Conservation (phyloP, 495 filamentous ascomycete genomes). For the Hypomontagnella monticulosa region DNA sequence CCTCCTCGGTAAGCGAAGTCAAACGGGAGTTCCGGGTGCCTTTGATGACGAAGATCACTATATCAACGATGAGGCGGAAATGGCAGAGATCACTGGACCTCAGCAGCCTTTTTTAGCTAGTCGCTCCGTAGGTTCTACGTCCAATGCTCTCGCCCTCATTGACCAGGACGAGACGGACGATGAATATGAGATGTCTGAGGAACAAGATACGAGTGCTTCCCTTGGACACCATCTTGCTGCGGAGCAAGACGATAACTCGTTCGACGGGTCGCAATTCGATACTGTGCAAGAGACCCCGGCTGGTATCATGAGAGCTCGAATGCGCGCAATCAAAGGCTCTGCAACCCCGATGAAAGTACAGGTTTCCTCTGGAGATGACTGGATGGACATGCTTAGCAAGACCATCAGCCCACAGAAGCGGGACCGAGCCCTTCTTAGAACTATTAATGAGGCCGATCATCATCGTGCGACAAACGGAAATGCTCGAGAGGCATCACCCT, state of each 20-base stretch:
- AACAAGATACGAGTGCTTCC: constrained; percentile 81
- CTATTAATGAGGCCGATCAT: constrained; percentile 55
- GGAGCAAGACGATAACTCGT: constrained; percentile 65
- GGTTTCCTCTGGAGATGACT: constrained; percentile 70
- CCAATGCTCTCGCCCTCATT: constrained; percentile 71
- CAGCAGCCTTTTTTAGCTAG: constrained; percentile 90
- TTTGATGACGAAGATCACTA: constrained; percentile 70
- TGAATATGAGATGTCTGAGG: constrained; percentile 75
- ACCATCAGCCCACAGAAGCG: constrained; percentile 92
- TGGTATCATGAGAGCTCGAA: constrained; percentile 63
- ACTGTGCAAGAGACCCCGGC: constrained; percentile 57
- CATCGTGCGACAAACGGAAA: constrained; percentile 36
- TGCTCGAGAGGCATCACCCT: constrained; percentile 45
- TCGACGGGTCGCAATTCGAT: constrained; percentile 49
- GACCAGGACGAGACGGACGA: constrained; percentile 71
- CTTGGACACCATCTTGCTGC: constrained; percentile 70
- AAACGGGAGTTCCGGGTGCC: constrained; percentile 76
- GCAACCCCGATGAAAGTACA: constrained; percentile 69
- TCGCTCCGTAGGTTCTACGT: constrained; percentile 82
- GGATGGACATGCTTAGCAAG: constrained; percentile 89
- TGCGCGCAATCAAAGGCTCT: constrained; percentile 64
- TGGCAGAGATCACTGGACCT: constrained; percentile 43
- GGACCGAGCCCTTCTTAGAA: constrained; percentile 69
- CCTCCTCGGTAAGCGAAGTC: constrained; percentile 79
- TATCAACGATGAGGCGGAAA: constrained; percentile 58